Evolutionary conservation across 2,329 filamentous ascomycete genomes (phyloP), one percentile per base, ranked within the genome.

Genomic region (Mycosphaerella sp.): DNA sequence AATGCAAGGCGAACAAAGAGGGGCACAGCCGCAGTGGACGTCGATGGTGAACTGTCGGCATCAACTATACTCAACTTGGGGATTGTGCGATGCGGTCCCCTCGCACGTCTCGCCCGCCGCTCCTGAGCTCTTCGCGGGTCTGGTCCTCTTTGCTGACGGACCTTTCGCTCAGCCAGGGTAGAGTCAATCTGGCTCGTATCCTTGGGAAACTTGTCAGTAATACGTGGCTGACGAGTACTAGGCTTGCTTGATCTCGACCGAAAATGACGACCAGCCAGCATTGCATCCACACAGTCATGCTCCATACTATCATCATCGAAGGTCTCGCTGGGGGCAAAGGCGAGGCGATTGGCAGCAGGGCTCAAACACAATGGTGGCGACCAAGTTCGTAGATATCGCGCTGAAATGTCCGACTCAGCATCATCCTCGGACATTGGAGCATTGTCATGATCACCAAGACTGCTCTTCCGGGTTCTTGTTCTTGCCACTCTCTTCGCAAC

Each of bases 1-100:
- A 73, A 71, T 30, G 80, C 80, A 51, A 84, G 62, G 46, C 73
- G 73, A 5, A 84, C 66, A 48, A 83, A 83, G 17, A 73, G 72
- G 7, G 80, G 71, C 57, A 50, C 59, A 50, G 28, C 56, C 57
- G 37, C 60, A 3, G 56, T 57, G 16, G 62, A 53, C 53, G 71
- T 58, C 63, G 68, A 60, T 56, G 69, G 60, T n/a, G 70, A 18
- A 21, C 12, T 45, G 10, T 58, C 50, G 9, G 57, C 69, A 67
- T 82, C 79, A 6, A 80, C 61, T 14, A 83, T 75, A 53, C 79
- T 75, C 61, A 76, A 61, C 37, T 8, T 32, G 6, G 32, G 25
- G 12, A 18, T 1, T 5, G 25, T 6, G 12, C 45, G 45, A 17
- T 10, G 27, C 32, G 37, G 17, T 25, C 12, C 34, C 28, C 17